These are phyloP conservation scores for Colletotrichum noveboracense DNA, from an alignment of 2,329 filamentous ascomycete genomes.

Conservation along the genomic window DNA sequence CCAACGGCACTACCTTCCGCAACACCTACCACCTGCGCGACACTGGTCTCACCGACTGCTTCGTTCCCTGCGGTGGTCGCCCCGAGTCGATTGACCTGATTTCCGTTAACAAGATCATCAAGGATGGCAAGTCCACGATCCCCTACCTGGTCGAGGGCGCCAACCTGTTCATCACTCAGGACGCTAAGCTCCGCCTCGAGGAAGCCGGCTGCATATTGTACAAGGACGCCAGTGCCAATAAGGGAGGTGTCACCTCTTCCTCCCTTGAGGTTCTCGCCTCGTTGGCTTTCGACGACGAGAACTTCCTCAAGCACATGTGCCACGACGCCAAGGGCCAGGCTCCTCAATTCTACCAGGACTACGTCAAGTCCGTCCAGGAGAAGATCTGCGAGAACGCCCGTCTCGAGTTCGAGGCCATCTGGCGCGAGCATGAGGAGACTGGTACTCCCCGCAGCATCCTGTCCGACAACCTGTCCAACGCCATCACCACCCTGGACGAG, in stretches of 20 bases:
- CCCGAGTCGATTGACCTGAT: slow-evolving; percentile 96
- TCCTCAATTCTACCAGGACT: slow-evolving; percentile 90
- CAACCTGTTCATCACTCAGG: slow-evolving; percentile 98
- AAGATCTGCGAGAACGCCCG: slow-evolving; percentile 90
- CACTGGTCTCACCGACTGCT: slow-evolving; percentile 79
- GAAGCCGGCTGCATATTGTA: slow-evolving; percentile 93
- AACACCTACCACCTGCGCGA: slow-evolving; percentile 95
- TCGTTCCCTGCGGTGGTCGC: slow-evolving; percentile 95
- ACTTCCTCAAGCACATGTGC: slow-evolving; percentile 95
- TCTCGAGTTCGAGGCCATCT: slow-evolving; percentile 97
- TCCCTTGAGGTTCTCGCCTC: slow-evolving; percentile 95
- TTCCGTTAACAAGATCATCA: slow-evolving; percentile 85
- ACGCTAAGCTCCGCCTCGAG: slow-evolving; percentile 94
- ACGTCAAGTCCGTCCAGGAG: slow-evolving; percentile 89
- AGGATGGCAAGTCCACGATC: slow-evolving; percentile 83
- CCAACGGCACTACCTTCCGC: slow-evolving; percentile 93
- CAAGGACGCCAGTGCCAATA: slow-evolving; percentile 98
- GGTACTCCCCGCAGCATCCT: slow-evolving; percentile 83
- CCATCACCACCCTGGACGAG: slow-evolving; percentile 96
- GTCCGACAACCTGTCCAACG: slow-evolving; percentile 86
- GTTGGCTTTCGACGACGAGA: slow-evolving; percentile 88
- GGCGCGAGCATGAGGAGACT: slow-evolving; percentile 88
- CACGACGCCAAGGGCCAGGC: slow-evolving; percentile 73
- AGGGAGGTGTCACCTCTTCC: slow-evolving; percentile 96
- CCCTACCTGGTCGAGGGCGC: slow-evolving; percentile 98